Evolutionary conservation across 2,329 filamentous ascomycete species (phyloP), one percentile per base, ranked within the genome.

Genomic region (Talaromyces pinophilus): DNA sequence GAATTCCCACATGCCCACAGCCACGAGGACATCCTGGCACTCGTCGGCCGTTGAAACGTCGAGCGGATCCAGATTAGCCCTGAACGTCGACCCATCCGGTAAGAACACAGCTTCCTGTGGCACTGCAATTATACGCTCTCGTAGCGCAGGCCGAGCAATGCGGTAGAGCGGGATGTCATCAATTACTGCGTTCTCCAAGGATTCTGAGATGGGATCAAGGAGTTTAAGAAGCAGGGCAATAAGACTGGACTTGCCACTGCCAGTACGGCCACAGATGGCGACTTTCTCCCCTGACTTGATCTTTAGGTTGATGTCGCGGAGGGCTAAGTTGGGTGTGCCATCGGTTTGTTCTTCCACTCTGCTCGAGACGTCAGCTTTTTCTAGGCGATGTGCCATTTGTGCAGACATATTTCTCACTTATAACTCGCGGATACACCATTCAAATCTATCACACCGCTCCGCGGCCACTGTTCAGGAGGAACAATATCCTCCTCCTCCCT

Each of bases 301-400:
- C 2, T 74, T 74, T 1, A 87, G 70, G 7, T 76, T 82, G 42
- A 86, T 74, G n/a, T 81, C 71, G 13, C 79, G 75, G 64, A 85
- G 76, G 2, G 83, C 81, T 38, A 72, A 73, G 48, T 77, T 74
- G 4, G 38, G 30, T 40, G 60, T 42, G 44, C 17, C 38, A 19
- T 42, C 38, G 13, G 7, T 33, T 38, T 42, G 22, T n/a, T 62
- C 60, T 19, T 62, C 60, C 33, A 6, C 25, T 10, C 52, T 52
- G 17, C 28, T 35, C 13, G 15, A 63, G 48, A 10, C 19, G 40
- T 63, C 30, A 55, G 50, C 48, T 44, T 46, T 28, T 38, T 57
- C 33, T 22, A 15, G 10, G 33, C 2, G 4, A 25, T 57, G 54
- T 40, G 11, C 5, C 11, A 57, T 40, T 35, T 40, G 19, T 25